These are phyloP conservation scores for Talaromyces sp. DNA, from an alignment of 2,329 filamentous ascomycete genomes.

Conservation along the genomic window DNA sequence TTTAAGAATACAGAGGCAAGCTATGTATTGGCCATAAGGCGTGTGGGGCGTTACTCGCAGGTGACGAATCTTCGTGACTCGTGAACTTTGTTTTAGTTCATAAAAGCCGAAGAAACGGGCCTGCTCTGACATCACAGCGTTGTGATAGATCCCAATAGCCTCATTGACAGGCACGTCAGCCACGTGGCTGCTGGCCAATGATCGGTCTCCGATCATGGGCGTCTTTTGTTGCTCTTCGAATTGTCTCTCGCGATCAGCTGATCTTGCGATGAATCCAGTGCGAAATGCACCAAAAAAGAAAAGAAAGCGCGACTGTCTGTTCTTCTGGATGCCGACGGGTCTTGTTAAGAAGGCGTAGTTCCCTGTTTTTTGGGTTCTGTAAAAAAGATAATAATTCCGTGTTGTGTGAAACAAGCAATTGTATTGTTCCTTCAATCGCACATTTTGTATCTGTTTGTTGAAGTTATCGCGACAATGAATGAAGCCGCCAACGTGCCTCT, in stretches of 20 bases:
- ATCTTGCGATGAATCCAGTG: not conserved
- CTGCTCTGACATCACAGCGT: not conserved
- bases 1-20: no score
- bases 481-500: slow-evolving; percentile 6
- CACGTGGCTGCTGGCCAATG: not conserved
- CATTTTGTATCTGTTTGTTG: not conserved
- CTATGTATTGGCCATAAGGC: no score
- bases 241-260: not conserved
- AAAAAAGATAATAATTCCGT: no score
- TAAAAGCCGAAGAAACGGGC: no score
- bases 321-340: no score
- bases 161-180: not conserved
- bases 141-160: not conserved
- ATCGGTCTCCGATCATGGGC: not conserved
- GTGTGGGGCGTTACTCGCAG: no score
- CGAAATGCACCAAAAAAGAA: no score
- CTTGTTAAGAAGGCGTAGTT: not conserved
- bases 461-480: not conserved
- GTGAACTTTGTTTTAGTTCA: no score
- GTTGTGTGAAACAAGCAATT: no score
- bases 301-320: no score
- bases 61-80: no score
- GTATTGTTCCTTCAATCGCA: not conserved
- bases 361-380: no score
- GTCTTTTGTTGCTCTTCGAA: not conserved